Base-by-base conservation (phyloP, 1,284 basidiomycete species). In the Rhodotorula sp. region DNA sequence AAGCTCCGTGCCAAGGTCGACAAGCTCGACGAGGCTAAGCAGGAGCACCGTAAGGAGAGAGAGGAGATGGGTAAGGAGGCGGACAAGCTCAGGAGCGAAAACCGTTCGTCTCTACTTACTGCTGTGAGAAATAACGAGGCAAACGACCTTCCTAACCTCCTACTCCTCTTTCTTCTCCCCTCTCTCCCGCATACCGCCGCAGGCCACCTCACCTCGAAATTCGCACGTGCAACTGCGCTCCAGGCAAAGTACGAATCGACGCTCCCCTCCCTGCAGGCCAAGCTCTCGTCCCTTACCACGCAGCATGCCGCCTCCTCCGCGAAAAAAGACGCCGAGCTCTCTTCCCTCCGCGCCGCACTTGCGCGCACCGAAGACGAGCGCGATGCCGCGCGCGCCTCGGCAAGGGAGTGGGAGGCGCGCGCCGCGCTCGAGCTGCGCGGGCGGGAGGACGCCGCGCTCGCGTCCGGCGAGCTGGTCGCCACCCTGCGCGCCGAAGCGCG, bases 261-360 rank as follows among this genome's bases (percentile, higher is more conserved):
- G 6, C 65, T 75, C n/a, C 74, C 74, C 1, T 60, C 68, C 8
- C 69, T 75, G 32, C 71, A 75, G 48, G 58, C 71, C 25, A 67
- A 75, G 60, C 63, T 75, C 29, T 50, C 55, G 8, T 44, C 61
- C n/a, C 66, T 75, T 7, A 63, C 69, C 19, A 59, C 71, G 9
- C 68, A 66, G 15, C 69, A 75, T 61, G 59, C 66, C 29, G 51
- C 62, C n/a, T 75, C 74, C 15, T 64, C 61, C 29, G 51, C 58
- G 10, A 69, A 71, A 29, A 72, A 73, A 41, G 74, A 75, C 39
- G n/a, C 57, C 27, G 71, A 72, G 37, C 54, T 75, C 51, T 53
- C 70, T 9, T 17, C 57, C 5, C 37, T 71, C 1, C 54, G 63
- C 37, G 32, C 61, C 17, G 50, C 56, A 37, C 29, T 55, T 15